Percentiles rank a stretch among this genome's conserved stretches.
These are phyloP conservation scores for Barnettozyma sucrosica DNA, from an alignment of 805 yeast genomes.

Conservation along the genomic window DNA sequence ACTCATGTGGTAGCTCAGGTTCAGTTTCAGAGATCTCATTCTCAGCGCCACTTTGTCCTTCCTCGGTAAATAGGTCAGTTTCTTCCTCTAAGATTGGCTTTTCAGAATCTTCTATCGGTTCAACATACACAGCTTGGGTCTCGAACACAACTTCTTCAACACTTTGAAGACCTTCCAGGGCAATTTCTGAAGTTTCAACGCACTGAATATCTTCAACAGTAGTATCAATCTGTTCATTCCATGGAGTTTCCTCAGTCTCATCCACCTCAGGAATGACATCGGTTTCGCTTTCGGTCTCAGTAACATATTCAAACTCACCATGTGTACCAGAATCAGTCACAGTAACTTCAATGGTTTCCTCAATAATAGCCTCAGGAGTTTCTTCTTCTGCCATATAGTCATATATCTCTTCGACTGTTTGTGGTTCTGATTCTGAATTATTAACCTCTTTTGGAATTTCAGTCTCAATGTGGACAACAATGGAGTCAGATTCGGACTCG, in stretches of 20 bases:
- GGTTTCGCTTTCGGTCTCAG: slow-evolving; percentile 1
- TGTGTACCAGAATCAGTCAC: background rate
- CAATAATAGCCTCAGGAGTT: background rate
- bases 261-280: background rate
- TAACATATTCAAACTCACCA: background rate
- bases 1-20: background rate
- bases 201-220: background rate
- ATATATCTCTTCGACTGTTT: background rate
- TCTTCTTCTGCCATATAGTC: background rate
- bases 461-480: background rate
- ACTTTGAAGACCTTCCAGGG: background rate
- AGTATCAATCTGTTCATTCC: background rate
- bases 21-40: background rate
- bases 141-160: background rate
- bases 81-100: background rate
- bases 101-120: background rate
- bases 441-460: background rate
- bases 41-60: background rate
- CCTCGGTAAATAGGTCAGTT: background rate
- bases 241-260: background rate
- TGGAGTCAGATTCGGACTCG: background rate
- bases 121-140: background rate
- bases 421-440: background rate
- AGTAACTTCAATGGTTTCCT: background rate
- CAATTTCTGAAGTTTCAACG: background rate